Evolutionary conservation across 306 rosid species (phyloP).

Genomic region (Luffa aegyptiaca): DNA sequence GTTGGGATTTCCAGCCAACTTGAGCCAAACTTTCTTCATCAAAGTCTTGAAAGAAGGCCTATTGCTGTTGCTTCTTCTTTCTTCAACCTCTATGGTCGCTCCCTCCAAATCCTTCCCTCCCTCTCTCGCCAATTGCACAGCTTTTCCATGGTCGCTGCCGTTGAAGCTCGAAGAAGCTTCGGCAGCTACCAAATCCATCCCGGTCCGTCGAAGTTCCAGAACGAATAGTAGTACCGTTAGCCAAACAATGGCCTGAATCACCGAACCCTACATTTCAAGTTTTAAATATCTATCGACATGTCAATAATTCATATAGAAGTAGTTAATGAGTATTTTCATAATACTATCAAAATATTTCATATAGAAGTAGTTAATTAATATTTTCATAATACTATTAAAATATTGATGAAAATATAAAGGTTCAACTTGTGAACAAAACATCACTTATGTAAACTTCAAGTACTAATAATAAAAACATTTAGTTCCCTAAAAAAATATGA

Average conservation of each 20-base stretch:
- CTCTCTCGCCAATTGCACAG: background rate
- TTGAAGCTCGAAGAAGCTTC: background rate
- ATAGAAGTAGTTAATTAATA: no score
- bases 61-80: background rate
- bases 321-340: no score
- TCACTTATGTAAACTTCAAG: no score
- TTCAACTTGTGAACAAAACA: no score
- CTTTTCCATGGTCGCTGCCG: background rate
- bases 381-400: no score
- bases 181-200: constrained; percentile 10
- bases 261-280: constrained; percentile 33
- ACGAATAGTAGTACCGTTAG: constrained; percentile 61
- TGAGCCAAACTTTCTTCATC: constrained; percentile 65
- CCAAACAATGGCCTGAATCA: constrained; percentile 81
- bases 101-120: constrained; percentile 47
- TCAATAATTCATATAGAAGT: background rate
- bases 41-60: constrained; percentile 38
- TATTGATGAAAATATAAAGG: background rate
- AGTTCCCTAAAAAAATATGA: no score
- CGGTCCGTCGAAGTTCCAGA: constrained; percentile 54
- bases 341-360: no score
- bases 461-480: no score
- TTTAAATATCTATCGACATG: background rate
- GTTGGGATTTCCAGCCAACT: constrained; percentile 68
- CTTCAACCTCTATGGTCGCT: background rate